These are phyloP conservation scores for Firmiana major DNA, from an alignment of 345 rosid genomes.

Conservation along the genomic window DNA sequence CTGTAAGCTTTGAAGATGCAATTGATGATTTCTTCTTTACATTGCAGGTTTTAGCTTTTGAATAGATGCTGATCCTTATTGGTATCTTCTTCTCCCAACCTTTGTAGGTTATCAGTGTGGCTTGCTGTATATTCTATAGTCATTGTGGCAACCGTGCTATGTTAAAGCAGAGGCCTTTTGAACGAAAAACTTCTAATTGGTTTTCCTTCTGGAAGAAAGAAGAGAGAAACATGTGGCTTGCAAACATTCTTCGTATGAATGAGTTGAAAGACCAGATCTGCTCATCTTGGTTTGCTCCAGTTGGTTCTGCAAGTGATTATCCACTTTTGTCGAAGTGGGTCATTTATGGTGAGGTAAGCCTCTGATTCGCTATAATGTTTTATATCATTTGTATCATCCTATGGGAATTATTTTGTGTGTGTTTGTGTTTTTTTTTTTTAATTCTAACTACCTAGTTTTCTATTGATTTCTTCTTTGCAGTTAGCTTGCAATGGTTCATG, in stretches of 20 bases:
- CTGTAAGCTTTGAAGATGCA: conserved; percentile 50
- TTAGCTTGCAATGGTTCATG: conserved; percentile 61
- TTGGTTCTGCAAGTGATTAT: conserved; percentile 98
- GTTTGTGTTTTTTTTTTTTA: conserved; percentile 14
- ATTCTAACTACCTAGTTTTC: conserved; percentile 7
- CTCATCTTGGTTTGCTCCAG: conserved; percentile 99
- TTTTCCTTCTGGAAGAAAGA: conserved; percentile 65
- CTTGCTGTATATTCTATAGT: conserved; percentile 97
- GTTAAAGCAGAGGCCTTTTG: conserved; percentile 50
- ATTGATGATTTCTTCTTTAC: not conserved
- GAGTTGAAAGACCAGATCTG: conserved; percentile 95
- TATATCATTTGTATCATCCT: not conserved
- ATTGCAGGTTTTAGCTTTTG: conserved; percentile 1
- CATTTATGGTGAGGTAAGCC: conserved; percentile 85
- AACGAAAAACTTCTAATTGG: conserved; percentile 54
- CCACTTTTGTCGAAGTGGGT: conserved; percentile 98
- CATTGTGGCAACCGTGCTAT: conserved; percentile 95
- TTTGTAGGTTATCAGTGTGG: conserved; percentile 84
- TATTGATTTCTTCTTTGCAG: conserved; percentile 27
- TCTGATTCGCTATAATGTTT: not conserved
- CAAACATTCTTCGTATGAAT: conserved; percentile 64
- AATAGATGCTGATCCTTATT: conserved; percentile 1
- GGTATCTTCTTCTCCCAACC: conserved; percentile 11
- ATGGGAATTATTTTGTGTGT: not conserved
- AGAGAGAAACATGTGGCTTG: conserved; percentile 66